phyloP scores from a whole-genome alignment of 1,139 yeast species.

The Nakaseomyces bracarensis region DNA sequence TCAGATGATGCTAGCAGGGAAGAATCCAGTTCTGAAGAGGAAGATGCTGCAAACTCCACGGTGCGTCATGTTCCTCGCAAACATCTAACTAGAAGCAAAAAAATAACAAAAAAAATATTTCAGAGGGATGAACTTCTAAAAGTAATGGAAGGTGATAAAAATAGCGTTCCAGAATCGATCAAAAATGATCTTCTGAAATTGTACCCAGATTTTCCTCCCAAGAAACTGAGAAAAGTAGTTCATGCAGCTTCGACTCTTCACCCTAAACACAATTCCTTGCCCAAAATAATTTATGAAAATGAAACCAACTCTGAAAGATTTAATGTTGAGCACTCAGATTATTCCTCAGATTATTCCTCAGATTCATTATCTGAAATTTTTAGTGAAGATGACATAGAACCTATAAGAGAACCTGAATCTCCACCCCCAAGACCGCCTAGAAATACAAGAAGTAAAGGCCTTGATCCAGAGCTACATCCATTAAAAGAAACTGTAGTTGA shows the following conservation, averaged over 20 bases:
- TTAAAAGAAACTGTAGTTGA: conserved; percentile 9
- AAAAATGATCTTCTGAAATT: conserved; percentile 4
- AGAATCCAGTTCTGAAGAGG: conserved; percentile 10
- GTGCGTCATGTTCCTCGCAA: conserved; percentile 13
- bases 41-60: conserved; percentile 14
- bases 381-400: conserved; percentile 22
- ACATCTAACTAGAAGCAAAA: conserved; percentile 6
- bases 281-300: background rate
- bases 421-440: background rate
- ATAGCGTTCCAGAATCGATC: conserved; percentile 17
- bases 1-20: conserved; percentile 9
- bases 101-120: conserved; percentile 17
- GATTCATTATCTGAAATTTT: conserved; percentile 7
- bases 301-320: background rate
- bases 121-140: conserved; percentile 24
- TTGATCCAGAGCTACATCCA: conserved; percentile 8
- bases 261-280: background rate
- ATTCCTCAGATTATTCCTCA: conserved; percentile 12
- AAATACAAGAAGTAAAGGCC: background rate
- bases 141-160: conserved; percentile 22
- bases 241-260: background rate
- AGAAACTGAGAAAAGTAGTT: background rate
- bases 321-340: conserved; percentile 8
- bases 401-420: conserved; percentile 6
- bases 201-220: conserved; percentile 6